These are phyloP conservation scores for Nepenthes gracilis DNA, from an alignment of 148 eudicot species.

Conservation along the genomic window DNA sequence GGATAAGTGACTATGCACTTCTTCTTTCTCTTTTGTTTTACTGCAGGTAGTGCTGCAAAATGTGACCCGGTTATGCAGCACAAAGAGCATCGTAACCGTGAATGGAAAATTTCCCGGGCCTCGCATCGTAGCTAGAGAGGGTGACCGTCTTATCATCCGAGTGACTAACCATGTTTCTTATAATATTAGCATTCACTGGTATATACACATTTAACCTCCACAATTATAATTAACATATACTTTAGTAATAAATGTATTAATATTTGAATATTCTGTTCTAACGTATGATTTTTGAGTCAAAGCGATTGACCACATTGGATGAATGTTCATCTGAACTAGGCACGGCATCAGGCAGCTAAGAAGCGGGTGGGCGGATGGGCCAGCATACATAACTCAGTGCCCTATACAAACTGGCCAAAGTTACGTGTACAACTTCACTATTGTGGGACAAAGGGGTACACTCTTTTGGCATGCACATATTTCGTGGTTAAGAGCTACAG, in stretches of 20 bases:
- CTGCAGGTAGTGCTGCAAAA: conserved; percentile 40
- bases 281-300: too few relatives aligned
- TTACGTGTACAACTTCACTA: conserved; percentile 56
- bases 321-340: conserved; percentile 18
- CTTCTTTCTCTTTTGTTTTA: neutral
- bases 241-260: too few relatives aligned
- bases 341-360: conserved; percentile 46
- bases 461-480: conserved; percentile 51
- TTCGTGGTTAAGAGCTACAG: conserved; percentile 53
- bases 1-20: neutral
- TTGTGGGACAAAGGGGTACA: conserved; percentile 57
- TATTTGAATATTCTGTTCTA: too few relatives aligned
- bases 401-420: conserved; percentile 45
- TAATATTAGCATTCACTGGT: conserved; percentile 62
- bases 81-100: conserved; percentile 58
- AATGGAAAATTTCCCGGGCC: conserved; percentile 66
- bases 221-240: neutral
- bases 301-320: too few relatives aligned
- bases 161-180: conserved; percentile 46
- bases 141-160: conserved; percentile 39
- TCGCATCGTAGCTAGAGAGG: conserved; percentile 46
- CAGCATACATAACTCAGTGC: conserved; percentile 54
- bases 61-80: conserved; percentile 55
- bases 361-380: conserved; percentile 68
- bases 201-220: neutral